Evolutionary conservation across 1,284 basidiomycete species (phyloP), one percentile per base, ranked within the genome.

Genomic region (Moesziomyces aphidis): DNA sequence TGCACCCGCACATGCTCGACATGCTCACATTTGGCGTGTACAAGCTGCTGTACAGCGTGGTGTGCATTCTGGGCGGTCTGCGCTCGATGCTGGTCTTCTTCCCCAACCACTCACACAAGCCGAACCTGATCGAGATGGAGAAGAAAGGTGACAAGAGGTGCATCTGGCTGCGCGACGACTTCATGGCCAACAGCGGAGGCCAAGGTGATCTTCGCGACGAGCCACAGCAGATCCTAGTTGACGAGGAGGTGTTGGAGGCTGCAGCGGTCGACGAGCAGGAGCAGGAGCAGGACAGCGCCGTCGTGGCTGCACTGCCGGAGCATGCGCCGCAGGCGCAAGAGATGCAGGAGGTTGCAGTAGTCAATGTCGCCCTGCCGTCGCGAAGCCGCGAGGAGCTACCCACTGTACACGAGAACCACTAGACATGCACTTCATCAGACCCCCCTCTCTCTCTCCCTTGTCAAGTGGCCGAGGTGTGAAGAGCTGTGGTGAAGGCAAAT

Each of bases 1-100:
- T 72, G 22, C 62, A 62, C 39, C 62, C 62, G 11, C 59, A 66
- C 59, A 48, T 72, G 62, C 15, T 66, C 31, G 62, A 61, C 23
- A 66, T 65, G 55, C 28, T 62, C 19, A 72, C 69, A 2, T 72
- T 49, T 24, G 62, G 62, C 6, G 50, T 72, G 19, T 72, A 72
- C 63, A 72, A 72, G 52, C 31, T 72, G 22, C 24, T 72, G 44
- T 72, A 61, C 59, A 62, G 55, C 51, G 21, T 66, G 1, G 49
- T 52, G 7, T 72, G 62, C 45, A 59, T 72, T 11, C 42, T 65
- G n/a, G 69, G 69, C 9, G 59, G 52, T 1, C 17, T 72, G 1
- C 48, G 69, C 23, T 26, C 23, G 8, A 62, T 72, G 59, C 23
- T 61, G 34, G 59, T 66, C 4, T 72, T 66, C 69, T 53, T 49